Conservation (phyloP, 345 rosid species). For the Eucalyptus grandis region DNA sequence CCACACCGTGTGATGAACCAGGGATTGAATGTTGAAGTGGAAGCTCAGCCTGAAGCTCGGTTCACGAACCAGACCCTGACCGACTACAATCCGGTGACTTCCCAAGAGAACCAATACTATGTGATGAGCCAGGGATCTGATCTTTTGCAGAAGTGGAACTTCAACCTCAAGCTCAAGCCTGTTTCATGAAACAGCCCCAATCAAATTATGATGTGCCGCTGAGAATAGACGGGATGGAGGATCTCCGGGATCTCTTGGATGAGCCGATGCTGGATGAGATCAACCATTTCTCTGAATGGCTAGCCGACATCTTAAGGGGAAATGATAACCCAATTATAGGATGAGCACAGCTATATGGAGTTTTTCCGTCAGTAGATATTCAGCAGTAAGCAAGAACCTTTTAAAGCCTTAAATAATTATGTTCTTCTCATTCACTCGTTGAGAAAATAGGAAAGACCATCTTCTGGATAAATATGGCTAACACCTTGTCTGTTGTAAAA, state of each 20-base stretch:
- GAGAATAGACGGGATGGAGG: background rate
- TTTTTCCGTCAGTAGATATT: background rate
- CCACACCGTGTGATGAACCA: background rate
- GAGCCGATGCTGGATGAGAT: background rate
- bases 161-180: background rate
- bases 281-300: constrained; percentile 2
- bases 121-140: background rate
- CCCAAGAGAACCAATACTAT: background rate
- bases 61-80: background rate
- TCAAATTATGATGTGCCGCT: background rate
- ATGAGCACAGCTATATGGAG: background rate
- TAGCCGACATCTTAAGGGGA: background rate
- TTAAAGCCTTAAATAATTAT: background rate
- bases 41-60: background rate
- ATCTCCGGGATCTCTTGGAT: background rate
- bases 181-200: background rate
- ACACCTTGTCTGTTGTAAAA: background rate
- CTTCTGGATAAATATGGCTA: background rate
- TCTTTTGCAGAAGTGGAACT: background rate
- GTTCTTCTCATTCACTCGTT: background rate
- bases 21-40: background rate
- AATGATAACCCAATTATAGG: background rate
- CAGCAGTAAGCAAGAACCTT: background rate
- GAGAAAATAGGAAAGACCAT: background rate
- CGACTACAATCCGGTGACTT: background rate